Conservation (phyloP, 768 basidiomycete genomes). For the Serendipita sp. region DNA sequence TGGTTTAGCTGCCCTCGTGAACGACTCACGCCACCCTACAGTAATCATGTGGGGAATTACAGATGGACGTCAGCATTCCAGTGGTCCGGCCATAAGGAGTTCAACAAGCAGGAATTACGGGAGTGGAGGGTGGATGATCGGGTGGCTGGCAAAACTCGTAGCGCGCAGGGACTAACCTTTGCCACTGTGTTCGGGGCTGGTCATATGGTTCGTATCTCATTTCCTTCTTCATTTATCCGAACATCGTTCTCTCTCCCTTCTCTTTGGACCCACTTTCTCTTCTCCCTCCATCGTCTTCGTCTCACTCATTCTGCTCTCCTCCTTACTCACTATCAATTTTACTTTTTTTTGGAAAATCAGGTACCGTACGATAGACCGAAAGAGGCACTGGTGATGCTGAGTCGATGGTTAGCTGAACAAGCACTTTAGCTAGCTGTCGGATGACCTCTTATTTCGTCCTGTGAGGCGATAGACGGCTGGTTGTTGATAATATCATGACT, state of each 20-base stretch:
- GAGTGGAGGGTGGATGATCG: constrained; percentile 41
- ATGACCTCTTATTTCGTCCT: no score
- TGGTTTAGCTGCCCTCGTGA: no score
- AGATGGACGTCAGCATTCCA: constrained; percentile 57
- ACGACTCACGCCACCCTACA: constrained; percentile 6
- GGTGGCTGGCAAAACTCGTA: constrained; percentile 40
- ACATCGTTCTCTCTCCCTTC: no score
- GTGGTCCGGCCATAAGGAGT: constrained; percentile 48
- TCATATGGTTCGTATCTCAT: constrained; percentile 39
- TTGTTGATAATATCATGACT: no score
- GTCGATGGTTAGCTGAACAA: constrained; percentile 38
- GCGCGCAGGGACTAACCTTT: constrained; percentile 41
- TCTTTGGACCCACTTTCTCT: no score
- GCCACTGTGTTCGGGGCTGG: constrained; percentile 50
- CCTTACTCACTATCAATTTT: neutral
- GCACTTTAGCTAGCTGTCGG: constrained; percentile 19
- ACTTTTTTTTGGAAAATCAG: constrained; percentile 15
- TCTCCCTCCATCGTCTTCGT: neutral
- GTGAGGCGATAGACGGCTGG: no score
- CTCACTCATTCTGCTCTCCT: neutral
- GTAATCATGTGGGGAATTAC: constrained; percentile 48
- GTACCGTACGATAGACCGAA: constrained; percentile 55
- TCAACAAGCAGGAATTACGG: constrained; percentile 26
- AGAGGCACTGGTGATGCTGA: constrained; percentile 45
- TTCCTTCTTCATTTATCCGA: no score